These are phyloP conservation scores for Podospora comata DNA, from an alignment of 495 filamentous ascomycete species.

Conservation along the genomic window DNA sequence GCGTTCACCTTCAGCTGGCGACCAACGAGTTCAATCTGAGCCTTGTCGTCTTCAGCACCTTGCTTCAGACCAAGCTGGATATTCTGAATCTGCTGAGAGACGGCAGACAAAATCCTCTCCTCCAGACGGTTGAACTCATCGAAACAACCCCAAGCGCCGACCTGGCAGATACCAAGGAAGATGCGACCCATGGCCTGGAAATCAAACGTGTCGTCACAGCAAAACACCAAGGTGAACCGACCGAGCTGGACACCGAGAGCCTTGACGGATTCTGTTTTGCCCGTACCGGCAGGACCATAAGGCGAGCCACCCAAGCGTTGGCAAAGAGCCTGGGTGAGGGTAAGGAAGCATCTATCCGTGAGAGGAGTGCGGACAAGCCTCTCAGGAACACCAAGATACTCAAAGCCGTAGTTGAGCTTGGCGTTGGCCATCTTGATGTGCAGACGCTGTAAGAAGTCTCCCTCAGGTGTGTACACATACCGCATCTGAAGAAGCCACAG, in stretches of 20 bases:
- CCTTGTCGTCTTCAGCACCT: conserved; percentile 68
- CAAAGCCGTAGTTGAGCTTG: conserved; percentile 91
- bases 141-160: conserved; percentile 99
- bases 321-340: conserved; percentile 89
- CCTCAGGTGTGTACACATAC: conserved; percentile 81
- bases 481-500: conserved; percentile 98
- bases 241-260: conserved; percentile 94
- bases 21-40: conserved; percentile 90
- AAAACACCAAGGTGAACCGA: conserved; percentile 96
- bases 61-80: conserved; percentile 93
- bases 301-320: conserved; percentile 95
- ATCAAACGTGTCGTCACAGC: conserved; percentile 98
- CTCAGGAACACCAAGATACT: conserved; percentile 94
- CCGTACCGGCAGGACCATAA: conserved; percentile 97
- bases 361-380: conserved; percentile 92
- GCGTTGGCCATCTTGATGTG: conserved; percentile 97
- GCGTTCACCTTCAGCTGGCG: conserved; percentile 80
- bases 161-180: conserved; percentile 98
- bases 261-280: conserved; percentile 98
- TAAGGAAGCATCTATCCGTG: conserved; percentile 97
- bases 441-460: conserved; percentile 76
- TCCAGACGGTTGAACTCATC: conserved; percentile 99
- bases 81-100: conserved; percentile 98
- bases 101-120: conserved; percentile 92
- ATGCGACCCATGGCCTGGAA: conserved; percentile 99